Percentiles rank a stretch among this genome's conserved stretches.
phyloP scores from a whole-genome alignment of 768 basidiomycete genomes.

The Russula ochroleuca region DNA sequence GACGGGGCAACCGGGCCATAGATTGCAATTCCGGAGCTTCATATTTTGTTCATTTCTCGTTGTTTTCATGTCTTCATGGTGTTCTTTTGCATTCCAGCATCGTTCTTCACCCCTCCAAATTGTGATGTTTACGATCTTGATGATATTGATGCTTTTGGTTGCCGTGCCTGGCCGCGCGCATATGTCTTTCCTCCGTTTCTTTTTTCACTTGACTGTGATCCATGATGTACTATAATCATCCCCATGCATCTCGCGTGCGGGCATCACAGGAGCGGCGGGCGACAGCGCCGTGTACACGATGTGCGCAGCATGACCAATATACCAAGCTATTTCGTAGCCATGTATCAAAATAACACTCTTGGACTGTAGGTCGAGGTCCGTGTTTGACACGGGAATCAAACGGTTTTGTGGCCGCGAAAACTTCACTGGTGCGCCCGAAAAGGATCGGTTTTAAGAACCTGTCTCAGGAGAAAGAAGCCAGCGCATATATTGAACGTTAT shows the following conservation, averaged over 20 bases:
- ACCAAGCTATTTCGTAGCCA: slow-evolving; percentile 14
- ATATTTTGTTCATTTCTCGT: neutral
- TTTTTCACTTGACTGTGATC: slow-evolving; percentile 7
- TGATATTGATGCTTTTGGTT: slow-evolving; percentile 19
- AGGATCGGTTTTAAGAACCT: neutral
- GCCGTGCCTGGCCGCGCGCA: slow-evolving; percentile 22
- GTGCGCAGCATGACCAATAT: slow-evolving; percentile 18
- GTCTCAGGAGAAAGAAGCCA: neutral
- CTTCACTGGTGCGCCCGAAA: neutral
- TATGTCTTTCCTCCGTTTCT: neutral
- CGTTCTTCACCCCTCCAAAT: slow-evolving; percentile 1
- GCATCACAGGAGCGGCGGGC: slow-evolving; percentile 11
- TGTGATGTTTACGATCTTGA: slow-evolving; percentile 25
- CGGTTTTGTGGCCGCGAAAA: neutral
- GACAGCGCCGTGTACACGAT: slow-evolving; percentile 9
- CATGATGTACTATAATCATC: slow-evolving; percentile 26
- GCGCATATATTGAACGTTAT: neutral
- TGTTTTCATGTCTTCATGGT: slow-evolving; percentile 10
- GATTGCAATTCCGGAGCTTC: slow-evolving; percentile 16
- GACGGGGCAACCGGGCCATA: slow-evolving; percentile 19
- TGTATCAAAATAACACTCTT: neutral
- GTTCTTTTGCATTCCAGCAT: neutral
- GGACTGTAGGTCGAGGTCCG: neutral
- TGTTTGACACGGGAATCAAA: neutral
- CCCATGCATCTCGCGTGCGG: slow-evolving; percentile 20